Conservation (phyloP, 163 green algal genomes). For the Coccomyxa subellipsoidea region DNA sequence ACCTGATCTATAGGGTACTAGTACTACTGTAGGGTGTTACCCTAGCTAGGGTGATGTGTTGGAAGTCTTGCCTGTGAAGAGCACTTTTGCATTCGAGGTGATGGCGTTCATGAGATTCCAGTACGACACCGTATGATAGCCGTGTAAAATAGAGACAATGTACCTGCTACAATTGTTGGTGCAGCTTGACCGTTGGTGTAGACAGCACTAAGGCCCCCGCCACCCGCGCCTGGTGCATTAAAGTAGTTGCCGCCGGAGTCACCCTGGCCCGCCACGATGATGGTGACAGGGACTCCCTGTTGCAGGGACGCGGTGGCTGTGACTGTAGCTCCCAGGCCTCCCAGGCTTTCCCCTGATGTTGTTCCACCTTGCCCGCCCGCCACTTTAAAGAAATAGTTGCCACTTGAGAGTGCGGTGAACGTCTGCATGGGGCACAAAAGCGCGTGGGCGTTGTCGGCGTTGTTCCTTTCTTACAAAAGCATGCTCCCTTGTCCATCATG, state of each 20-base stretch:
- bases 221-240: neutral
- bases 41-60: neutral
- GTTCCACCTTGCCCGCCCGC: neutral
- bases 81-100: no score
- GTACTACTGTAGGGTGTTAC: no score
- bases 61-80: neutral
- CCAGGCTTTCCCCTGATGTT: neutral
- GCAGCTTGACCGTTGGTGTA: neutral
- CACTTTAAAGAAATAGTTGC: neutral
- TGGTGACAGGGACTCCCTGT: neutral
- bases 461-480: neutral
- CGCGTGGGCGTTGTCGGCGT: neutral
- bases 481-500: neutral
- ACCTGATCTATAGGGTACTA: no score
- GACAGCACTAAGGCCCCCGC: neutral
- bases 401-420: neutral
- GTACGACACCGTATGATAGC: neutral
- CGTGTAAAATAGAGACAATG: neutral
- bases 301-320: neutral
- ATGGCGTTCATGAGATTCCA: no score
- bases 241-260: neutral
- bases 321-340: conserved; percentile 3
- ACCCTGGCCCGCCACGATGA: neutral
- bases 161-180: conserved; percentile 5
- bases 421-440: neutral